These are phyloP conservation scores for Penicillium cataractarum DNA, from an alignment of 495 filamentous ascomycete species.

Conservation along the genomic window DNA sequence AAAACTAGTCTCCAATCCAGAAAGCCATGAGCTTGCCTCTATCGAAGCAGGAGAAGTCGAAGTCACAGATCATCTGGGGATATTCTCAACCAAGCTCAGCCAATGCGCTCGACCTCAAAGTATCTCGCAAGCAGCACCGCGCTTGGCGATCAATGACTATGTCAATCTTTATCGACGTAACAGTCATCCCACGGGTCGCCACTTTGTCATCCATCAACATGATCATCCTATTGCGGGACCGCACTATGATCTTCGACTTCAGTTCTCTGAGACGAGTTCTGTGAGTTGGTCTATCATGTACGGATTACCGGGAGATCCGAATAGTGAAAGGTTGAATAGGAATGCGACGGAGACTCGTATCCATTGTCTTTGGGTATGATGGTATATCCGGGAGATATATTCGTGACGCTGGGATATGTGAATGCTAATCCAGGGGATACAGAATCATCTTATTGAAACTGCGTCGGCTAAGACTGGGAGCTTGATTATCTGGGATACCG, in stretches of 20 bases:
- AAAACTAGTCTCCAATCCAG: neutral
- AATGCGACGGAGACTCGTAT: slow-evolving; percentile 71
- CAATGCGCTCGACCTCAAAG: slow-evolving; percentile 18
- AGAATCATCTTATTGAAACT: slow-evolving; percentile 72
- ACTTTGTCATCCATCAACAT: slow-evolving; percentile 72
- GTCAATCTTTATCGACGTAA: slow-evolving; percentile 56
- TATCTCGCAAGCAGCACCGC: slow-evolving; percentile 26
- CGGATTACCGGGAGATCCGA: slow-evolving; percentile 65
- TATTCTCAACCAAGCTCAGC: slow-evolving; percentile 51
- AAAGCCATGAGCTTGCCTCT: slow-evolving; percentile 39
- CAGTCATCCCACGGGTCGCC: slow-evolving; percentile 50
- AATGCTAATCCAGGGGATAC: neutral
- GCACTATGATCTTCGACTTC: slow-evolving; percentile 67
- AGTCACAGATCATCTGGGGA: slow-evolving; percentile 55
- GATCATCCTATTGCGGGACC: slow-evolving; percentile 68
- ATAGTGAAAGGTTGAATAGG: slow-evolving; percentile 57
- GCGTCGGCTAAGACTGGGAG: slow-evolving; percentile 62
- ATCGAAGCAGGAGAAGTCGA: slow-evolving; percentile 61
- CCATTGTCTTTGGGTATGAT: slow-evolving; percentile 65
- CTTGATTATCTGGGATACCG: slow-evolving; percentile 72
- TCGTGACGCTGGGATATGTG: neutral
- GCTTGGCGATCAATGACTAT: slow-evolving; percentile 52
- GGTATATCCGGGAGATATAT: neutral
- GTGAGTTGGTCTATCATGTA: slow-evolving; percentile 70
- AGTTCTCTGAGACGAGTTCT: slow-evolving; percentile 66